Base-by-base conservation (phyloP, 768 basidiomycete genomes). In the Lactarius sanguifluus region DNA sequence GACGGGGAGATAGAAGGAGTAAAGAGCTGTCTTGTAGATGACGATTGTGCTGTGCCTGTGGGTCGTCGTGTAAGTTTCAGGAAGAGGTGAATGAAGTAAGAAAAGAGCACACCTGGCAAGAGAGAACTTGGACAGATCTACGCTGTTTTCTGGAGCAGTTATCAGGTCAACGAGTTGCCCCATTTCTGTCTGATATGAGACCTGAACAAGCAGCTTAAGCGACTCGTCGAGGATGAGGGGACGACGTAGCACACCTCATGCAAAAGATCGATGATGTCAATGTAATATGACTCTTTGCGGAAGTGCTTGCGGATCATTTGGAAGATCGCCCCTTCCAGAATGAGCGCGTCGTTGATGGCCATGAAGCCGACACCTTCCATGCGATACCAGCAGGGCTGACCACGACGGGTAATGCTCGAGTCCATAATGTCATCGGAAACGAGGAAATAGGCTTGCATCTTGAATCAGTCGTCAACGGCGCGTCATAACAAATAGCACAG, bases 341-440 rank as follows among this genome's bases (percentile, higher is more conserved):
- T 92, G 83, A 97, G 94, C 1, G 92, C 81, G 75, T 98, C 96
- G 81, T 98, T 98, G 80, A 98, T 90, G 5, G 96, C 95, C 69
- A 97, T 86, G 78, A 88, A 87, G 56, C 88, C 88, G 68, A 96
- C 87, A 18, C 79, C 80, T 64, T 82, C 81, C 47, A 85, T 76
- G 57, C 80, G 84, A 80, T 96, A 98, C 92, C 93, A 99, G 79
- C 96, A 99, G 2, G 95, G 91, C 77, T 97, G 96, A 5, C 90
- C 89, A 12, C 96, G 89, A 30, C 96, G 90, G 13, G 96, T 98
- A 71, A 98, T 89, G 57, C 91, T 93, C 23, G 83, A 76, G 75
- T 99, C 96, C 97, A 99, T 99, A 73, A 98, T 95, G 77, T 98
- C 96, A 77, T 99, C 94, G 5, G 93, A 85, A 64, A 97, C 94